phyloP scores from a whole-genome alignment of 139 green algal species.

The Tetraselmis striata region DNA sequence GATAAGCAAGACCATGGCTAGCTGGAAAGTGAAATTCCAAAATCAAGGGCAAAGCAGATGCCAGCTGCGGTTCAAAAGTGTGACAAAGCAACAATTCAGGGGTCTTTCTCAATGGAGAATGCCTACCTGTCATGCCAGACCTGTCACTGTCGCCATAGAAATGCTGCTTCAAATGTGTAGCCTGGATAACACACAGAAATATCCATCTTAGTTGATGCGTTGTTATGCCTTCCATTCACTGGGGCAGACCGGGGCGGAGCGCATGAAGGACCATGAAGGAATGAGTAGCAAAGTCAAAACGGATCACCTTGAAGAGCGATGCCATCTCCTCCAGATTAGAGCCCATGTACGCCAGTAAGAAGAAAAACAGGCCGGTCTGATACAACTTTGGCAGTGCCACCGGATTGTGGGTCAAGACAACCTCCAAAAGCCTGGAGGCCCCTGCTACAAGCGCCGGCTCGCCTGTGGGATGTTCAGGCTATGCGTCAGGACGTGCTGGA shows the following conservation, averaged over 20 bases:
- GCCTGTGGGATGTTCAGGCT: conserved; percentile 73
- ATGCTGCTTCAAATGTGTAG: conserved; percentile 40
- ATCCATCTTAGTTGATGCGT: neutral
- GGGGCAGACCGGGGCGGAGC: too few relatives aligned
- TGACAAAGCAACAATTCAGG: too few relatives aligned
- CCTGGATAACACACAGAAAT: conserved; percentile 19
- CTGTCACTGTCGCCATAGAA: conserved; percentile 8
- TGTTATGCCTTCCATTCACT: too few relatives aligned
- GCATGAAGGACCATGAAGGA: neutral
- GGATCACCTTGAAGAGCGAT: conserved; percentile 46
- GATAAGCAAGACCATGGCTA: conserved; percentile 9
- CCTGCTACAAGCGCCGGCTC: conserved; percentile 67
- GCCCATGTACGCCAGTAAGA: conserved; percentile 78
- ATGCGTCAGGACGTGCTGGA: too few relatives aligned
- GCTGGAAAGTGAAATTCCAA: too few relatives aligned
- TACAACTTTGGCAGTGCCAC: conserved; percentile 65
- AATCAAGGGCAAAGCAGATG: too few relatives aligned
- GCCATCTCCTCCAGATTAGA: conserved; percentile 69
- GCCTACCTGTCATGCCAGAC: neutral
- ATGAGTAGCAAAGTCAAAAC: too few relatives aligned
- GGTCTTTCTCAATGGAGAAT: too few relatives aligned
- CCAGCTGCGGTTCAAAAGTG: too few relatives aligned
- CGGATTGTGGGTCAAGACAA: conserved; percentile 51
- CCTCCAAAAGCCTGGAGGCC: conserved; percentile 51
- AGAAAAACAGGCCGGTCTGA: conserved; percentile 77